Base-by-base conservation (phyloP, 495 filamentous ascomycete species). In the Penicillium soppii region DNA sequence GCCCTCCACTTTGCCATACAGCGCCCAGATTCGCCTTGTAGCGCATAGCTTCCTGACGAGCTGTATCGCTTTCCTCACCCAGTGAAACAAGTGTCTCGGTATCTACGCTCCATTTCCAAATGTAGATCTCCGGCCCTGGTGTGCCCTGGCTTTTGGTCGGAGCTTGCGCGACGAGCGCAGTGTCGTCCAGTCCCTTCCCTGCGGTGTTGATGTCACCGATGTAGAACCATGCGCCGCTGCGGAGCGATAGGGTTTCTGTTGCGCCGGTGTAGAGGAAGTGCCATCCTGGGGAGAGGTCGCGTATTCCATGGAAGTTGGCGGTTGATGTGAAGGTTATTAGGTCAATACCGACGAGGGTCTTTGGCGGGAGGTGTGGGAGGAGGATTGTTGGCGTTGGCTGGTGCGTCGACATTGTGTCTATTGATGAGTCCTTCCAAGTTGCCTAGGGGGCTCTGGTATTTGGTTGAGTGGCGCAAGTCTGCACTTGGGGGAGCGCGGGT, bases 181-280 rank as follows among this genome's bases (percentile, higher is more conserved):
- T 45, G 5, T 54, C 41, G 39, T 62, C 47, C 20, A 45, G 37
- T 15, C 42, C 25, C n/a, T 53, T 36, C 20, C 56, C 54, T 35
- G 53, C 43, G 7, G 39, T 35, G 35, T 37, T 33, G 46, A 65
- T 47, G 54, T 74, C 66, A 6, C 67, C 66, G 32, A 87, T 69
- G 46, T 77, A 68, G 64, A 87, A 82, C 84, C 84, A 87, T 32
- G 75, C 73, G 7, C 83, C 84, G 52, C 81, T 75, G 10, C 84
- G 74, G 12, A 85, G 62, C 5, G 82, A 82, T 20, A 82, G 65
- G 12, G 76, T 77, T 21, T 76, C 66, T 37, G 76, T 82, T 20
- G 80, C 75, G 19, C 80, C 72, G 0, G 77, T 81, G 59, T 85
- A 87, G 15, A 84, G 63, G 54, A 86, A 85, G 53, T 87, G 84